A percentile compares a stretch with the other conserved stretches of the same genome.
Conservation (phyloP, 805 yeast species). For the Maudiozyma bulderi region DNA sequence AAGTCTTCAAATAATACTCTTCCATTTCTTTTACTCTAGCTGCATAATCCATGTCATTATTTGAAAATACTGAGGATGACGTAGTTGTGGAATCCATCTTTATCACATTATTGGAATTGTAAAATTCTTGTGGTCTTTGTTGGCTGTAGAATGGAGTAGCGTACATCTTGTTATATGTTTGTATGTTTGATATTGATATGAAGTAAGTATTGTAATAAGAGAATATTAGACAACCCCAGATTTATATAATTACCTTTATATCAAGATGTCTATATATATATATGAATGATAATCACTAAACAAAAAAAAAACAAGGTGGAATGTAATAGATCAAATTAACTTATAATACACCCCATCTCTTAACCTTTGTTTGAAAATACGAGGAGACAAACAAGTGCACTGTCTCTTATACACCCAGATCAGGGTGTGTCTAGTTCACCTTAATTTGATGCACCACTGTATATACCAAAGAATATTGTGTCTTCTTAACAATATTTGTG, state of each 20-base stretch:
- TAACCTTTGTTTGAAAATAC: too few species aligned
- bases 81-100: not conserved
- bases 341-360: too few species aligned
- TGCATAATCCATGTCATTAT: conserved; percentile 17
- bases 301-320: not conserved
- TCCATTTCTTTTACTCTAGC: conserved; percentile 25
- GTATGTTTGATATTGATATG: not conserved
- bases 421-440: not conserved
- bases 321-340: too few species aligned
- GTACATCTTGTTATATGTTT: not conserved
- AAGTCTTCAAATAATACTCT: conserved; percentile 25
- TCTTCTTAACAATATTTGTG: too few species aligned
- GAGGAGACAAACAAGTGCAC: too few species aligned
- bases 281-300: not conserved
- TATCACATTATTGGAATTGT: not conserved
- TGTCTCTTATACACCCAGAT: not conserved
- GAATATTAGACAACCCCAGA: not conserved
- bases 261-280: not conserved
- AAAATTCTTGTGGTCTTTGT: not conserved
- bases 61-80: conserved; percentile 20
- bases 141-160: not conserved
- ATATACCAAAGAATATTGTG: not conserved
- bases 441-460: too few species aligned
- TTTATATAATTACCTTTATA: not conserved
- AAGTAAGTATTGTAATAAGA: too few species aligned